A percentile compares a stretch with the other conserved stretches of the same genome.
phyloP scores from a whole-genome alignment of 2,329 filamentous ascomycete species.

The Hypoxylon sp. region DNA sequence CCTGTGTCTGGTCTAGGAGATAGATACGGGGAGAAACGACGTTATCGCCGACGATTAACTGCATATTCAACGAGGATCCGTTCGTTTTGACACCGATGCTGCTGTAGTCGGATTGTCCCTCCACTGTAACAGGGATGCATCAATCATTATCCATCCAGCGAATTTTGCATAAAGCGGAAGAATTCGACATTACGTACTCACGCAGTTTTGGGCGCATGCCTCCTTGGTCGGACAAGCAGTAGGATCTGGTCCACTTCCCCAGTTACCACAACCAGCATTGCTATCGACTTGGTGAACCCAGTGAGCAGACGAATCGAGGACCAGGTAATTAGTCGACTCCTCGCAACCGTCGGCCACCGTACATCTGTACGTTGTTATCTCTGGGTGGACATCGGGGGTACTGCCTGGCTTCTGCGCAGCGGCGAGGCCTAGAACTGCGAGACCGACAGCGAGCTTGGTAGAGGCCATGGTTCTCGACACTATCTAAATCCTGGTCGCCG shows the following conservation, averaged over 20 bases:
- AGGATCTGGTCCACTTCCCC: slow-evolving; percentile 56
- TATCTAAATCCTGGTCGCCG: slow-evolving; percentile 11
- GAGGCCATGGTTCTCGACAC: slow-evolving; percentile 46
- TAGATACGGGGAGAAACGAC: slow-evolving; percentile 66
- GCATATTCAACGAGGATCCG: slow-evolving; percentile 58
- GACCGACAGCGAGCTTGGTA: slow-evolving; percentile 46
- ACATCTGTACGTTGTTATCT: slow-evolving; percentile 65
- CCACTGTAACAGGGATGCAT: slow-evolving; percentile 51
- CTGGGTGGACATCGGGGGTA: slow-evolving; percentile 62
- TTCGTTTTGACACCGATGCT: slow-evolving; percentile 53
- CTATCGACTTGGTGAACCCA: slow-evolving; percentile 59
- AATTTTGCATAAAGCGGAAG: background rate
- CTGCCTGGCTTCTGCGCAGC: slow-evolving; percentile 55
- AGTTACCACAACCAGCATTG: slow-evolving; percentile 54
- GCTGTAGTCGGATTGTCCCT: slow-evolving; percentile 64
- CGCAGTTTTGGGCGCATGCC: slow-evolving; percentile 67
- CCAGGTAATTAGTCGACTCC: slow-evolving; percentile 62
- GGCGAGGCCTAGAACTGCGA: slow-evolving; percentile 53
- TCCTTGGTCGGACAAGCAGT: slow-evolving; percentile 64
- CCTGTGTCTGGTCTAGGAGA: slow-evolving; percentile 67
- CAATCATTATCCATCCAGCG: slow-evolving; percentile 1
- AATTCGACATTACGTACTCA: slow-evolving; percentile 48
- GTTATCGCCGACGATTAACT: slow-evolving; percentile 52
- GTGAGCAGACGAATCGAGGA: slow-evolving; percentile 64
- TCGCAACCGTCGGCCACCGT: slow-evolving; percentile 66